Evolutionary conservation across 169 alveolate species (phyloP), one percentile per base, ranked within the genome.

Genomic region (Nephromyces sp.): DNA sequence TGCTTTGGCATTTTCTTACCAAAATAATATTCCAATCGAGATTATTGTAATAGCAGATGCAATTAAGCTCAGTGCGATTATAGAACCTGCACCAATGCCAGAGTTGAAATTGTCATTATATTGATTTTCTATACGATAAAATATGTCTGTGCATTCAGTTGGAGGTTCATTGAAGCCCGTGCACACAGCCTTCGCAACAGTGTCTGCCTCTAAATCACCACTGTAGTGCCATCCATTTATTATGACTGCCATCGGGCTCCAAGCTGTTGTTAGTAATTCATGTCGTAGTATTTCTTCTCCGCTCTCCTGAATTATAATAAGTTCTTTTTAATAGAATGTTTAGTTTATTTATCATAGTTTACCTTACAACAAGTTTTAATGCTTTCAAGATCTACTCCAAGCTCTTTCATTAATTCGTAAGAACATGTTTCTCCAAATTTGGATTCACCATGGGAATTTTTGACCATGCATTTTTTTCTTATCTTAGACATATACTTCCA

Each of bases 181-280:
- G 57, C 76, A 70, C 34, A 70, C 30, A 32, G 76, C 76, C 2
- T 69, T 30, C 0, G 76, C 61, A 35, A 70, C 72, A 22, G 33
- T 51, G 33, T 70, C 76, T 21, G 76, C 21, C 43, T 70, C 76
- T 24, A 70, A 34, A 22, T 67, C 27, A 6, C 76, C 76, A 29
- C 76, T 70, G 76, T 70, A 70, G 1, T 69, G 71, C 2, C 61
- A 27, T 3, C 51, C 32, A 22, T 70, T 70, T 32, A 70, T 70
- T 2, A 51, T 51, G 27, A 70, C 33, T 1, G 76, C 76, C 3
- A 27, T 25, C 51, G 76, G 76, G 25, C 61, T 43, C 76, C 76
- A 70, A 3, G 76, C 76, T 33, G 61, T 62, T 32, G 33, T 70
- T 30, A 70, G 34, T 4, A 51, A 63, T 33, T 70, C 76, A 6